Evolutionary conservation across 257 asterid species (phyloP).

Genomic region (Euphrasia confusa): DNA sequence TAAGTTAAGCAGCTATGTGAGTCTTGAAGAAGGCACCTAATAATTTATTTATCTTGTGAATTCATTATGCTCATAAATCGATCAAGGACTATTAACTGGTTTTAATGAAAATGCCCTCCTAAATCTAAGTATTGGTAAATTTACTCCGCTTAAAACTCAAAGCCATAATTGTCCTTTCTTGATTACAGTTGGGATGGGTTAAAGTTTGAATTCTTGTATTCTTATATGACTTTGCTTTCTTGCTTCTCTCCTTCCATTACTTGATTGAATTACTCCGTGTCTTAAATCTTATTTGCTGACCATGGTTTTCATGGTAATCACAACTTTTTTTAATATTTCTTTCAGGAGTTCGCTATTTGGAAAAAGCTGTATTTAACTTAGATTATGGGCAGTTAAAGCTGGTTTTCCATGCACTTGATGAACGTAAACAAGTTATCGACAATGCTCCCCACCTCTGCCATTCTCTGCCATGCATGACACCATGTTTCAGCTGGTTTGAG

Average conservation of each 20-base stretch:
- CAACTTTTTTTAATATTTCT: not conserved
- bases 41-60: slow-evolving; percentile 2
- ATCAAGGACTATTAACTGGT: slow-evolving; percentile 3
- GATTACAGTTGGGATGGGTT: not conserved
- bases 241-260: slow-evolving; percentile 1
- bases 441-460: slow-evolving; percentile 96
- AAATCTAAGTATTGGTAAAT: slow-evolving; percentile 17
- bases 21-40: slow-evolving; percentile 18
- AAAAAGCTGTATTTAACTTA: slow-evolving; percentile 88
- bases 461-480: slow-evolving; percentile 97
- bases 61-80: slow-evolving; percentile 14
- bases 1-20: not conserved
- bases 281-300: not conserved
- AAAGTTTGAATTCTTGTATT: not conserved
- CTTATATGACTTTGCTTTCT: not conserved
- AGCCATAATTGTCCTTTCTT: slow-evolving; percentile 8
- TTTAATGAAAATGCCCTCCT: not conserved
- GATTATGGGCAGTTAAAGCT: slow-evolving; percentile 92
- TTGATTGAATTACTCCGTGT: slow-evolving; percentile 11
- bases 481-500: slow-evolving; percentile 96
- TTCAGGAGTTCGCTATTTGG: slow-evolving; percentile 94
- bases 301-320: slow-evolving; percentile 5
- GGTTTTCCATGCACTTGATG: slow-evolving; percentile 91
- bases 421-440: slow-evolving; percentile 89
- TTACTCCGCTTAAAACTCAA: slow-evolving; percentile 6